phyloP scores from a whole-genome alignment of 176 grass and related monocot species.

The Thinopyrum elongatum region DNA sequence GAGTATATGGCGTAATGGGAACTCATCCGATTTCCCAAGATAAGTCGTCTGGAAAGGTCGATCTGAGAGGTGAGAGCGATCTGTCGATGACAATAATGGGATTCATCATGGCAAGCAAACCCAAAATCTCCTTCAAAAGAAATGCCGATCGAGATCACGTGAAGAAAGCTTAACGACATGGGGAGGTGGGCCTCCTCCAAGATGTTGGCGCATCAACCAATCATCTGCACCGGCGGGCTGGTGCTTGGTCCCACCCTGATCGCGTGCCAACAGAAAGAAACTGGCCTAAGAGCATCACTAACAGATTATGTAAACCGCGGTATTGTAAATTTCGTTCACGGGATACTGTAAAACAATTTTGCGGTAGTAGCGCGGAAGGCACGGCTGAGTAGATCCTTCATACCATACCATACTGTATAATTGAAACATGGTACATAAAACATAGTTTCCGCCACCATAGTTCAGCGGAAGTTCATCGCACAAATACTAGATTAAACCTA shows the following conservation, averaged over 20 bases:
- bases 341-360: no score
- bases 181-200: conserved; percentile 7
- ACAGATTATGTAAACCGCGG: no score
- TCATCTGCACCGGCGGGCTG: background rate
- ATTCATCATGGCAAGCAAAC: conserved; percentile 12
- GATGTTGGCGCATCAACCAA: conserved; percentile 26
- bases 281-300: no score
- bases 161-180: conserved; percentile 39
- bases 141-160: conserved; percentile 33
- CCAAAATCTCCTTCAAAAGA: conserved; percentile 6
- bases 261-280: background rate
- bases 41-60: conserved; percentile 32
- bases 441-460: no score
- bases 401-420: no score
- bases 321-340: no score
- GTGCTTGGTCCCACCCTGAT: background rate
- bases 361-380: no score
- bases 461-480: no score
- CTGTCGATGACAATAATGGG: background rate
- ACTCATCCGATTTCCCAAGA: background rate
- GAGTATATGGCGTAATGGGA: background rate
- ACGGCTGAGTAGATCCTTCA: no score
- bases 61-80: background rate
- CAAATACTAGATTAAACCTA: no score
- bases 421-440: no score